phyloP scores from a whole-genome alignment of 805 yeast genomes.

The Sungouiozyma intestinalis region DNA sequence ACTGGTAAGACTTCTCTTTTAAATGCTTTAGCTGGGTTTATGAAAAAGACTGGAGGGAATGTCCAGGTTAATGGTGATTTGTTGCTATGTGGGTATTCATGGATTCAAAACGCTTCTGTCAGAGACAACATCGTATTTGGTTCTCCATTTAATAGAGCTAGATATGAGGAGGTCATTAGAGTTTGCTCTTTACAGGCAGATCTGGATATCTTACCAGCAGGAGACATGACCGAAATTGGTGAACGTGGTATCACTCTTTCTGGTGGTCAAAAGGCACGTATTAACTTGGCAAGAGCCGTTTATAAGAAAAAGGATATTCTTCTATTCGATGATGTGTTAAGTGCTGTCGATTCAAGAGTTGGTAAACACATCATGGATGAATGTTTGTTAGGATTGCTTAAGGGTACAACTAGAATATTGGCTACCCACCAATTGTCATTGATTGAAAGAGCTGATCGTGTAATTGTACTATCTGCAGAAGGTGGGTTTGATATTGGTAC shows the following conservation, averaged over 20 bases:
- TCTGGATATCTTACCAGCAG: constrained; percentile 56
- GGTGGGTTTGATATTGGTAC: constrained; percentile 60
- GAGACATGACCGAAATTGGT: constrained; percentile 73
- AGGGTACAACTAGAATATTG: constrained; percentile 53
- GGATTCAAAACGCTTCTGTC: constrained; percentile 78
- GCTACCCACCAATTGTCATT: constrained; percentile 80
- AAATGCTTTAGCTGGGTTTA: constrained; percentile 60
- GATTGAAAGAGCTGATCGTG: constrained; percentile 56
- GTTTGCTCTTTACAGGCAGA: constrained; percentile 64
- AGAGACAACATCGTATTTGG: constrained; percentile 70
- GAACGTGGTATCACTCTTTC: constrained; percentile 77
- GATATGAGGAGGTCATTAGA: constrained; percentile 43
- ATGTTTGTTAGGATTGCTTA: constrained; percentile 52
- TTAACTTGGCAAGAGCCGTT: constrained; percentile 69
- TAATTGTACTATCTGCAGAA: constrained; percentile 53
- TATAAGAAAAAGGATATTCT: constrained; percentile 59
- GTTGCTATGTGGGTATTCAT: constrained; percentile 54
- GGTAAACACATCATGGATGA: constrained; percentile 68
- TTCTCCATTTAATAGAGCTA: constrained; percentile 36
- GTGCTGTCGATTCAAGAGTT: constrained; percentile 82
- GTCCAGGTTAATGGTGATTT: constrained; percentile 45
- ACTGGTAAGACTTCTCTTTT: constrained; percentile 71
- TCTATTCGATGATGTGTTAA: constrained; percentile 65
- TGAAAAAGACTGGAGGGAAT: constrained; percentile 46
- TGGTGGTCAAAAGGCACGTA: constrained; percentile 86